Conservation (phyloP, 352 stramenopile genomes). For the Pythium brachiatum region DNA sequence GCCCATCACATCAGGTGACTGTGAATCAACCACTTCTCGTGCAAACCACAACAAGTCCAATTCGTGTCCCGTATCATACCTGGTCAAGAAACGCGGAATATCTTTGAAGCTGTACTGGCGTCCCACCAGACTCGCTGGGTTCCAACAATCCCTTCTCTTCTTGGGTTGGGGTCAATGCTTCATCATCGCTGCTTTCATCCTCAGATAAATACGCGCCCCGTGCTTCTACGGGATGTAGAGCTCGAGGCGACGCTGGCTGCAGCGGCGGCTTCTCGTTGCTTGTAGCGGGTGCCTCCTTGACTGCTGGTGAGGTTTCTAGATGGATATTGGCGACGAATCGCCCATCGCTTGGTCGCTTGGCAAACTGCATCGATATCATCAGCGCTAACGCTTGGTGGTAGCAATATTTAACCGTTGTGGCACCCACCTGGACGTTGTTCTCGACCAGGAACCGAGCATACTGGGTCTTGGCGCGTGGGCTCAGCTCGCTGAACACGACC, state of each 20-base stretch:
- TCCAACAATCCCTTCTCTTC: neutral
- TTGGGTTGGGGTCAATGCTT: neutral
- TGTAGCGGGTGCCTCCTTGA: neutral
- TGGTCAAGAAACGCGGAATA: neutral
- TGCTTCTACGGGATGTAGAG: neutral
- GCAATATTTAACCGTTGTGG: no score
- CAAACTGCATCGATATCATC: slow-evolving; percentile 37
- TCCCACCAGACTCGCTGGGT: neutral
- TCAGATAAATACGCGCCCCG: neutral
- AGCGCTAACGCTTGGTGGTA: no score
- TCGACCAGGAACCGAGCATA: slow-evolving; percentile 76
- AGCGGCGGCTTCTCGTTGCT: neutral
- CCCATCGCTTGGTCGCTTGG: slow-evolving; percentile 42
- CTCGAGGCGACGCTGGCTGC: neutral
- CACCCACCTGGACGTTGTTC: slow-evolving; percentile 63
- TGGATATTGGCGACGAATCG: slow-evolving; percentile 60
- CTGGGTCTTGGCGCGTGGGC: slow-evolving; percentile 44
- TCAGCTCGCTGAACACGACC: slow-evolving; percentile 68
- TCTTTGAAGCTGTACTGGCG: neutral
- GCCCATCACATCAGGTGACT: neutral
- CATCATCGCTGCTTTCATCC: neutral
- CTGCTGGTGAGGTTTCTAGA: slow-evolving; percentile 18
- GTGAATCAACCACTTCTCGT: neutral
- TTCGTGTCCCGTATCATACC: neutral
- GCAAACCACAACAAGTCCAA: neutral